phyloP scores from a whole-genome alignment of 2,329 filamentous ascomycete genomes.

The Thermochaetoides dissita region DNA sequence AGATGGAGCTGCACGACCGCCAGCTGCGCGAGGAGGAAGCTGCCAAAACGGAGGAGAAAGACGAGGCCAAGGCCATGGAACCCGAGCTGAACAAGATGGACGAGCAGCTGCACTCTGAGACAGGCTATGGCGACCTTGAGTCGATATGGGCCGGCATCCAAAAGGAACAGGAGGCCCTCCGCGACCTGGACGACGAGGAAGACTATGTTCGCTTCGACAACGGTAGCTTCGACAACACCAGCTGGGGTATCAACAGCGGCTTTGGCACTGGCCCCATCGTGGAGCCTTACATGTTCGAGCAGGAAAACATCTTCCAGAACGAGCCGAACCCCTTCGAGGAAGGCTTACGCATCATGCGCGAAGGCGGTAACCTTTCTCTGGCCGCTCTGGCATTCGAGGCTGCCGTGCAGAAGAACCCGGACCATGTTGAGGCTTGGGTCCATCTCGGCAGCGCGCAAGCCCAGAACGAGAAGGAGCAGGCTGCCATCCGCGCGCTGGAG shows the following conservation, averaged over 20 bases:
- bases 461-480: conserved; percentile 96
- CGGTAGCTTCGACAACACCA: conserved; percentile 30
- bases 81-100: conserved; percentile 81
- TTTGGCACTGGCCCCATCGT: conserved; percentile 60
- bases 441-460: conserved; percentile 84
- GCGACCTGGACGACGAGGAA: conserved; percentile 53
- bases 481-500: conserved; percentile 85
- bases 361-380: conserved; percentile 85
- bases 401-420: conserved; percentile 75
- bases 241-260: conserved; percentile 53
- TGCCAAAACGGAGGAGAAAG: conserved; percentile 40
- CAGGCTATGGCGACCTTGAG: conserved; percentile 77
- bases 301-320: conserved; percentile 78
- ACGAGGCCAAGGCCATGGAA: conserved; percentile 60
- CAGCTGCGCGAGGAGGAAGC: conserved; percentile 29
- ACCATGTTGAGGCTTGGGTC: conserved; percentile 87
- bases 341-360: conserved; percentile 81
- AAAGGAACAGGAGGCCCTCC: conserved; percentile 57
- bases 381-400: conserved; percentile 92
- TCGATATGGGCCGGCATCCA: conserved; percentile 74
- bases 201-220: conserved; percentile 52
- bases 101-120: conserved; percentile 50
- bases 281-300: conserved; percentile 87
- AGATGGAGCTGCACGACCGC: conserved; percentile 59
- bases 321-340: conserved; percentile 73